Base-by-base conservation (phyloP, 2,329 filamentous ascomycete species). In the Cordyceps pruinosa region DNA sequence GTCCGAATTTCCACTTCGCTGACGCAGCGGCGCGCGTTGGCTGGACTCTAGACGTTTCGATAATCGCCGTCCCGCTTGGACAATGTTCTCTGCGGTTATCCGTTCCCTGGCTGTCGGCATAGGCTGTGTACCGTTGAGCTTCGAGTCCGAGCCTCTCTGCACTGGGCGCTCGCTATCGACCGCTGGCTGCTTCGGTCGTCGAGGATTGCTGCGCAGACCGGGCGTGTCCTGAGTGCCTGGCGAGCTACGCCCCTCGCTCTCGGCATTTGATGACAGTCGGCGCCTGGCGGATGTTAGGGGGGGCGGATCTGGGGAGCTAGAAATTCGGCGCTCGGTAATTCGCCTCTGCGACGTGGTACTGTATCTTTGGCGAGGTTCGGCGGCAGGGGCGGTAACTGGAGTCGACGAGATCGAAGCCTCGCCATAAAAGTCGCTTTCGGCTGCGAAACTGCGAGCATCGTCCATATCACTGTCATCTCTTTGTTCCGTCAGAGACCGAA, bases 381-480 rank as follows among this genome's bases (percentile, higher is more conserved):
- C 30, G 25, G 23, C 8, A 23, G 59, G 41, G 10, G 56, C 58
- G 7, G 28, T 23, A 51, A 56, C 60, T 39, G 67, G 64, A 5
- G 68, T 65, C 44, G 68, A 69, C 50, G 57, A 64, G 65, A 74
- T 72, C 58, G 67, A 69, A n/a, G 72, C 72, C 60, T 72, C 66
- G 28, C 66, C 69, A 57, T 67, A 74, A 45, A 64, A 68, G 49
- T 72, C 69, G 51, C 66, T 71, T 59, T 74, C 72, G 30, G 70
- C 64, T 3, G 56, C 65, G 61, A 74, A 74, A 51, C 71, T 73
- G 23, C 69, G 66, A 15, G 61, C 61, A 54, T 70, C 72, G 41
- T 70, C 70, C 15, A 56, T 58, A 13, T 71, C 70, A 54, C 63
- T 66, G 17, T 53, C 52, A 34, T 53, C 44, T 19, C 12, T 30